Conservation (phyloP, 345 rosid genomes). For the Hibiscus trionum region DNA sequence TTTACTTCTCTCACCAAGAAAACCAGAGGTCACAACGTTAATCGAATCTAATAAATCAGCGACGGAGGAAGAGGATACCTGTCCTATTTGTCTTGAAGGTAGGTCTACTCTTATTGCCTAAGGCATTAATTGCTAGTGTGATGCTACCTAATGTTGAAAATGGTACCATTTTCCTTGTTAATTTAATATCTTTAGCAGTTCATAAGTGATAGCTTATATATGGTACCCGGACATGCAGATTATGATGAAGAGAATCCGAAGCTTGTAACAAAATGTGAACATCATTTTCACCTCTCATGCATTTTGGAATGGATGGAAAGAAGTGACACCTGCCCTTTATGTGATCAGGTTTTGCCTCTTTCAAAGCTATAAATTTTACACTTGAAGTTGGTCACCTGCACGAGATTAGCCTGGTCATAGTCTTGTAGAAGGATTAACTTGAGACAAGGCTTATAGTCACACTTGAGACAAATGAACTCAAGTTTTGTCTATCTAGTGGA, state of each 20-base stretch:
- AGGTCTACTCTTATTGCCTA: too few relatives aligned
- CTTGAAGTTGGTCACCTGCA: background rate
- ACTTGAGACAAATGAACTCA: background rate
- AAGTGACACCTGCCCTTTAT: slow-evolving; percentile 80
- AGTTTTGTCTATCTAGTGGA: background rate
- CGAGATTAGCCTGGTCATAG: background rate
- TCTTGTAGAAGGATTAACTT: background rate
- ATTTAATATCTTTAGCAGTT: background rate
- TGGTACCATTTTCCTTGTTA: background rate
- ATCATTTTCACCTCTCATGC: slow-evolving; percentile 81
- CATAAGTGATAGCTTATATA: slow-evolving; percentile 8
- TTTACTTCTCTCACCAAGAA: slow-evolving; percentile 40
- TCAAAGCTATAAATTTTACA: background rate
- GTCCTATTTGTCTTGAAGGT: slow-evolving; percentile 67
- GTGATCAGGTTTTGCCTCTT: slow-evolving; percentile 59
- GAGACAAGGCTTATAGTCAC: background rate
- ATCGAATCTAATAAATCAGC: slow-evolving; percentile 17
- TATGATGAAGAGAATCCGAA: slow-evolving; percentile 80
- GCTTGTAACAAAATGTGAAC: slow-evolving; percentile 67
- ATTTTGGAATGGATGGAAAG: slow-evolving; percentile 94
- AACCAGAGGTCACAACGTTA: slow-evolving; percentile 35
- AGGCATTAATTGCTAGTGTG: background rate
- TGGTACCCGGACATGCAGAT: slow-evolving; percentile 37
- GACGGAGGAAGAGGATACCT: slow-evolving; percentile 71
- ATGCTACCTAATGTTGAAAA: background rate